Evolutionary conservation across 2,329 filamentous ascomycete species (phyloP).

Genomic region (Clonostachys byssicola): DNA sequence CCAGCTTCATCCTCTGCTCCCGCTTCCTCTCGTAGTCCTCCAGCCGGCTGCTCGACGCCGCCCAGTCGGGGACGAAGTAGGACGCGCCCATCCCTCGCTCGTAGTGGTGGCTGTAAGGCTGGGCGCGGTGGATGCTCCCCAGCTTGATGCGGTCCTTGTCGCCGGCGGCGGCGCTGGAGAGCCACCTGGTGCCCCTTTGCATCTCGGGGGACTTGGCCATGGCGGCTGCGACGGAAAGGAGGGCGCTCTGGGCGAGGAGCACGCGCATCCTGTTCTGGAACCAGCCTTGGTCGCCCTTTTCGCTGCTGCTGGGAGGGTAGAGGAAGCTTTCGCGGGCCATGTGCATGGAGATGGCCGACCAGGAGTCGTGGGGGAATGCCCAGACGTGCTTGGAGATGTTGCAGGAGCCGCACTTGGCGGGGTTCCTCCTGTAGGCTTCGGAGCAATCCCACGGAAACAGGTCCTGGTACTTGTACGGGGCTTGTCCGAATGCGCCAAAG

Average conservation of each 20-base stretch:
- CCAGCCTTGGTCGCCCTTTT: background rate
- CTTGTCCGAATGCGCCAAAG: slow-evolving; percentile 32
- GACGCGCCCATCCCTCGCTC: slow-evolving; percentile 7
- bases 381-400: slow-evolving; percentile 38
- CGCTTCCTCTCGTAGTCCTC: too few species aligned
- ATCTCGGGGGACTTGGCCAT: slow-evolving; percentile 24
- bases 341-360: slow-evolving; percentile 32
- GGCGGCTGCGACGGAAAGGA: slow-evolving; percentile 23
- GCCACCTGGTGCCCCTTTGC: slow-evolving; percentile 22
- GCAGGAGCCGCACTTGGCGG: slow-evolving; percentile 28
- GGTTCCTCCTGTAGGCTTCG: slow-evolving; percentile 31
- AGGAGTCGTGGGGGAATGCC: slow-evolving; percentile 38
- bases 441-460: slow-evolving; percentile 45
- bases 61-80: too few species aligned
- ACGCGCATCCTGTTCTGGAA: slow-evolving; percentile 23
- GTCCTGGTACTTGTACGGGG: slow-evolving; percentile 31
- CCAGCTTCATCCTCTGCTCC: too few species aligned
- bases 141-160: slow-evolving; percentile 19
- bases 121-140: slow-evolving; percentile 35
- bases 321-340: slow-evolving; percentile 23
- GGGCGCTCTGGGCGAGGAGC: slow-evolving; percentile 20
- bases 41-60: too few species aligned
- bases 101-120: slow-evolving; percentile 32
- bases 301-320: slow-evolving; percentile 15
- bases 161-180: slow-evolving; percentile 4